Evolutionary conservation across 1,284 basidiomycete species (phyloP).

Genomic region (Irpex sp.): DNA sequence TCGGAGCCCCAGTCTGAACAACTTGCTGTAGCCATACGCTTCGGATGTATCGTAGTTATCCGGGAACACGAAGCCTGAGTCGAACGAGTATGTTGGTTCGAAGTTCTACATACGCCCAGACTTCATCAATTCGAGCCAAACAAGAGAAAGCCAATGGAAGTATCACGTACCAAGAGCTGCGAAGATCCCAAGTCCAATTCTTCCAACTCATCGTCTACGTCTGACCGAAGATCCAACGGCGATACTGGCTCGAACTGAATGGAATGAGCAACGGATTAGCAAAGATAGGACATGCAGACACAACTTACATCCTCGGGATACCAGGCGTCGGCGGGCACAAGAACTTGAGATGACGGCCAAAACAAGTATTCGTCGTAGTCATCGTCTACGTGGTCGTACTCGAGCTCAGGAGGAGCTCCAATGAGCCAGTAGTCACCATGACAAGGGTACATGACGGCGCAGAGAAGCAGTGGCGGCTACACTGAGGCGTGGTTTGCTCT

Average conservation of each 20-base stretch:
- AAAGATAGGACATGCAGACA: neutral
- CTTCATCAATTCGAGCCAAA: neutral
- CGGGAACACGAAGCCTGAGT: too few relatives aligned
- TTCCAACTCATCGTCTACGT: constrained; percentile 1
- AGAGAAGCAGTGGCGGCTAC: neutral
- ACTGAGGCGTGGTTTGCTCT: neutral
- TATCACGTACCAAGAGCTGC: neutral
- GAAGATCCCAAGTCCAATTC: neutral
- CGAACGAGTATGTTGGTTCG: constrained; percentile 5
- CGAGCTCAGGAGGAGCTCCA: neutral
- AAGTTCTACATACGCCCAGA: neutral
- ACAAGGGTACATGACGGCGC: neutral
- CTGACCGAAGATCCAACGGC: neutral
- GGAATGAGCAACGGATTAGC: too few relatives aligned
- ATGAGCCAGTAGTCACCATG: neutral
- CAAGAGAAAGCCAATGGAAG: neutral
- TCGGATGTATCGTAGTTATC: too few relatives aligned
- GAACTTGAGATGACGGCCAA: constrained; percentile 7
- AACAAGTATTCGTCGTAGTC: constrained; percentile 10
- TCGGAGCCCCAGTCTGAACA: too few relatives aligned
- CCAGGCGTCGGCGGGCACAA: neutral
- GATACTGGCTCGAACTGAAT: neutral
- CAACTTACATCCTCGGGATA: neutral
- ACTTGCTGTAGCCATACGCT: too few relatives aligned
- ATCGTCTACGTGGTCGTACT: constrained; percentile 6